phyloP scores from a whole-genome alignment of 257 asterid species.

The Sherardia arvensis region DNA sequence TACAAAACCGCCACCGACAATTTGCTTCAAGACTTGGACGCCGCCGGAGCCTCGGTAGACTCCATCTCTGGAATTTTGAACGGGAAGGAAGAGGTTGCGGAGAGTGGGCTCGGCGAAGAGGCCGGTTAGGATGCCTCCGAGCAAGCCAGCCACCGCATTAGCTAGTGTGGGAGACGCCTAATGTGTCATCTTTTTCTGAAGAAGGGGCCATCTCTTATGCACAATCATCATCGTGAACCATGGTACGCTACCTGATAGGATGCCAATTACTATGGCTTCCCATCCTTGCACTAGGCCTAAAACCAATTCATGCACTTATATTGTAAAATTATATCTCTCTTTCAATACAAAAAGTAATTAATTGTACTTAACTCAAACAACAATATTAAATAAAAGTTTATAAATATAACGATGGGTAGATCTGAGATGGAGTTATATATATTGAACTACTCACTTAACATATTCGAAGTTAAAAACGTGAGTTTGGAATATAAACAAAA shows the following conservation, averaged over 20 bases:
- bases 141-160: slow-evolving; percentile 60
- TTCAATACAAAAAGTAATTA: no score
- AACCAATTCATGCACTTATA: neutral
- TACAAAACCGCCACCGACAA: slow-evolving; percentile 48
- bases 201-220: slow-evolving; percentile 47
- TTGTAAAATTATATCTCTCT: no score
- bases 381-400: no score
- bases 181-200: slow-evolving; percentile 58
- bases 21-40: slow-evolving; percentile 42
- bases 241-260: slow-evolving; percentile 57
- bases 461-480: no score
- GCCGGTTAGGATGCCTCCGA: slow-evolving; percentile 58
- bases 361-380: no score
- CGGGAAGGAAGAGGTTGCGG: slow-evolving; percentile 47
- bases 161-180: slow-evolving; percentile 64
- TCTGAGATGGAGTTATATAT: no score
- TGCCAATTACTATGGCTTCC: slow-evolving; percentile 62
- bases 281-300: slow-evolving; percentile 59
- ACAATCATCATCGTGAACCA: slow-evolving; percentile 69
- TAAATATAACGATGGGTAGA: no score
- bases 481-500: no score
- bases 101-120: slow-evolving; percentile 50
- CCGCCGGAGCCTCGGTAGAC: slow-evolving; percentile 52
- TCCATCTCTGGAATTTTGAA: slow-evolving; percentile 50
- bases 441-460: no score